phyloP scores from a whole-genome alignment of 495 filamentous ascomycete species.

The Patellaria atrata region DNA sequence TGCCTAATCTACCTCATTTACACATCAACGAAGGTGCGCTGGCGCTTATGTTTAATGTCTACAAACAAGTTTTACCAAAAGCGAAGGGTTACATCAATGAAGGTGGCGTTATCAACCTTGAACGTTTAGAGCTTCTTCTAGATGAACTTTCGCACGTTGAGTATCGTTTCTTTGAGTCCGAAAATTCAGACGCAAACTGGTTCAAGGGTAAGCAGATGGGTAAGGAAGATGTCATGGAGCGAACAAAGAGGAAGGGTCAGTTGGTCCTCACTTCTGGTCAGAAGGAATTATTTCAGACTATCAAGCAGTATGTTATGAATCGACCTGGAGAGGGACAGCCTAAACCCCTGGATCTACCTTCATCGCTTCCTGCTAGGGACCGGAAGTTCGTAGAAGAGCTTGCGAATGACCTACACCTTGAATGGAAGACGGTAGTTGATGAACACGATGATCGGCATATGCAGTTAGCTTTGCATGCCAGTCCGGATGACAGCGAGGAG shows the following conservation, averaged over 20 bases:
- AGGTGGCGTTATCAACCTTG: conserved; percentile 73
- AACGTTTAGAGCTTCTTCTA: conserved; percentile 62
- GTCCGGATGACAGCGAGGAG: conserved; percentile 39
- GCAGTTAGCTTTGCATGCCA: conserved; percentile 32
- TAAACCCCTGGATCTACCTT: conserved; percentile 52
- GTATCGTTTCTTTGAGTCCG: conserved; percentile 78
- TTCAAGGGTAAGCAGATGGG: conserved; percentile 67
- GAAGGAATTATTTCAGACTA: conserved; percentile 62
- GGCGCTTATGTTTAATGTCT: conserved; percentile 91
- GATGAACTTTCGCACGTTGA: conserved; percentile 76
- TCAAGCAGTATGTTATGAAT: conserved; percentile 67
- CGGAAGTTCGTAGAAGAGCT: conserved; percentile 84
- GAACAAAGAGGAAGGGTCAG: conserved; percentile 43
- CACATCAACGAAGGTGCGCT: conserved; percentile 98
- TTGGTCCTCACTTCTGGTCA: conserved; percentile 68
- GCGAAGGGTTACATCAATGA: conserved; percentile 96
- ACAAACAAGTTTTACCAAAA: conserved; percentile 77
- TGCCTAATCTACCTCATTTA: conserved; percentile 88
- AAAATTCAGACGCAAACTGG: conserved; percentile 80
- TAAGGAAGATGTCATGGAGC: conserved; percentile 46
- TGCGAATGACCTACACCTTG: conserved; percentile 62
- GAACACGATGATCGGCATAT: conserved; percentile 70
- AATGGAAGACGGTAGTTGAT: conserved; percentile 68
- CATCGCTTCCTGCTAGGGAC: conserved; percentile 65
- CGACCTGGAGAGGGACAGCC: conserved; percentile 32